Base-by-base conservation (phyloP, 139 green algal species). In the Ostreobium quekettii region DNA sequence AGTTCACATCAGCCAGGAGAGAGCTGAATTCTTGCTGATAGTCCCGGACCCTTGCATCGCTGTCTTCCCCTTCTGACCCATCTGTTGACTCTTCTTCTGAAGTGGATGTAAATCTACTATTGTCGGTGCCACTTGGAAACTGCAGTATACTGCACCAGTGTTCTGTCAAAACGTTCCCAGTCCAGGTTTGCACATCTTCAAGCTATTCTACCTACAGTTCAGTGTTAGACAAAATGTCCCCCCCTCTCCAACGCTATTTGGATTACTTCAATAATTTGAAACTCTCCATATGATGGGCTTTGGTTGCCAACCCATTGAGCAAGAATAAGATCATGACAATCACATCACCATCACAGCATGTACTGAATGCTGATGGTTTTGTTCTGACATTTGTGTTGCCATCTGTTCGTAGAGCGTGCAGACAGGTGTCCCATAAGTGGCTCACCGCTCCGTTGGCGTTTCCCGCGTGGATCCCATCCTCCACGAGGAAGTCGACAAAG, bases 401-500 rank as follows among this genome's bases (percentile, higher is more conserved):
- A 48, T 33, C 53, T 56, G 61, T 26, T 59, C 33, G 5, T 39
- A 37, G 30, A 38, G 38, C 11, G 60, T 35, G 26, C 31, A 32
- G n/a, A 42, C 0, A 15, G 2, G 1, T 2, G 19, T 2, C 3
- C 26, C 6, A 33, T 2, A 48, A 4, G 0, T 1, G 29, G 11
- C 78, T 66, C 53, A 90, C 82, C 76, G 83, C 85, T 26, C 49
- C 32, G 59, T 48, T 71, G 37, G 61, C 68, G 6, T 76, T 73
- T 15, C 57, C 28, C 3, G 88, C 28, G 32, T 82, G 75, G 4
- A 93, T 42, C 5, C 85, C 83, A 56, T 91, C 84, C 15, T 82
- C 71, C 2, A 86, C 61, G 15, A 95, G 72, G 37, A 79, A 92
- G 7, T 76, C 37, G 3, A 84, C 59, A 38, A 91, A 82, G 0